These are phyloP conservation scores for Zymoseptoria crescenta DNA, from an alignment of 2,329 filamentous ascomycete species.

Conservation along the genomic window DNA sequence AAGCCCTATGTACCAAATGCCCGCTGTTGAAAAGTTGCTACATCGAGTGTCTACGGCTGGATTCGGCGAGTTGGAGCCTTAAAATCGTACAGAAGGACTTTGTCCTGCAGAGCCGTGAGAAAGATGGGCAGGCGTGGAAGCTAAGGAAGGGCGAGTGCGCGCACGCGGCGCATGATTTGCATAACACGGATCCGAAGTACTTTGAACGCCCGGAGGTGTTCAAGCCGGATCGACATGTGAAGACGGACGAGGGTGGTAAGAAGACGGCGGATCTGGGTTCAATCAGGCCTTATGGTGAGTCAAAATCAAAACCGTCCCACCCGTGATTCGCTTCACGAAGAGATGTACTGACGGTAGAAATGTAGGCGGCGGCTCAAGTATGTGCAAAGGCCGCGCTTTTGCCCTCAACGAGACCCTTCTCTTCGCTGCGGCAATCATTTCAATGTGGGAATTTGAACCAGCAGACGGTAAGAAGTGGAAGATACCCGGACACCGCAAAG, in stretches of 20 bases:
- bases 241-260: conserved; percentile 22
- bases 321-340: not conserved
- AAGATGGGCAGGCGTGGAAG: conserved; percentile 26
- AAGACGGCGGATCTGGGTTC: conserved; percentile 34
- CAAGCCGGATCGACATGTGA: conserved; percentile 29
- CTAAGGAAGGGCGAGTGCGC: conserved; percentile 31
- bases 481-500: conserved; percentile 44
- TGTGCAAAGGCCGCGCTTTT: conserved; percentile 45
- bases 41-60: conserved; percentile 31
- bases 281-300: conserved; percentile 39
- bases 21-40: conserved; percentile 33
- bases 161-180: conserved; percentile 31
- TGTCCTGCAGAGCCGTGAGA: conserved; percentile 29
- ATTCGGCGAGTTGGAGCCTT: conserved; percentile 31
- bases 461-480: conserved; percentile 40
- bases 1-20: conserved; percentile 28
- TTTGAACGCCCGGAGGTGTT: conserved; percentile 28
- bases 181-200: conserved; percentile 30
- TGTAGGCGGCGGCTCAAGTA: conserved; percentile 38
- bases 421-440: conserved; percentile 46
- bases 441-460: conserved; percentile 50
- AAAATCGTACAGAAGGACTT: conserved; percentile 30
- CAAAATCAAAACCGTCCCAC: not conserved
- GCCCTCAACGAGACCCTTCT: conserved; percentile 45
- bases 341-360: not conserved